These are phyloP conservation scores for Dactylellina parvicollis DNA, from an alignment of 2,329 filamentous ascomycete genomes.

Conservation along the genomic window DNA sequence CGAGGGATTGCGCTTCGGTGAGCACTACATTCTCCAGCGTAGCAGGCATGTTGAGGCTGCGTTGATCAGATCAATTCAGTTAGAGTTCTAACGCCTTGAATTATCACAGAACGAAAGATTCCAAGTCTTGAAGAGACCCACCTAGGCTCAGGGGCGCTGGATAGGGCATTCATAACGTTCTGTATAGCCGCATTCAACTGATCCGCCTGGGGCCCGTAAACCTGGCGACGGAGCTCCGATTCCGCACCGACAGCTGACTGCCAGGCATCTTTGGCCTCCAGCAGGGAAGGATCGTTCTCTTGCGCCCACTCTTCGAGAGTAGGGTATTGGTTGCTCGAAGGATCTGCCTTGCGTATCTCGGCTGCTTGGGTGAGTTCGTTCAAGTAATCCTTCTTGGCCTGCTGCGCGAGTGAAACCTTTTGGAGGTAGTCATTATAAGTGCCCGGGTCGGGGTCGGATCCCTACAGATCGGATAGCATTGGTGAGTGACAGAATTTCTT, in stretches of 20 bases:
- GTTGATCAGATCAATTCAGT: no score
- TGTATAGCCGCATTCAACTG: not conserved
- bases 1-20: not conserved
- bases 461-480: slow-evolving; percentile 6
- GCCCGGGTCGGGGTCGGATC: not conserved
- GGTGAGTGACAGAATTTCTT: no score
- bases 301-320: slow-evolving; percentile 24
- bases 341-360: not conserved
- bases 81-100: not conserved
- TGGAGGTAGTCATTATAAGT: slow-evolving; percentile 6
- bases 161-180: slow-evolving; percentile 2
- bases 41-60: slow-evolving; percentile 14
- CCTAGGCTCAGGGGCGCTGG: not conserved
- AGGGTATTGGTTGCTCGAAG: not conserved
- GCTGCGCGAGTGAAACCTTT: not conserved
- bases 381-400: slow-evolving; percentile 5
- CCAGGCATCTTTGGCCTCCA: slow-evolving; percentile 11
- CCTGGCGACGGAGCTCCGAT: not conserved
- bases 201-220: not conserved
- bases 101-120: not conserved
- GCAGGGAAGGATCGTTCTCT: slow-evolving; percentile 7
- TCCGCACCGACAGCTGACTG: slow-evolving; percentile 10
- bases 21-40: slow-evolving; percentile 15
- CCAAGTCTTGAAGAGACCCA: not conserved
- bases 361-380: not conserved